Conservation (phyloP, 2,329 filamentous ascomycete species). For the Cladosporium phlei region DNA sequence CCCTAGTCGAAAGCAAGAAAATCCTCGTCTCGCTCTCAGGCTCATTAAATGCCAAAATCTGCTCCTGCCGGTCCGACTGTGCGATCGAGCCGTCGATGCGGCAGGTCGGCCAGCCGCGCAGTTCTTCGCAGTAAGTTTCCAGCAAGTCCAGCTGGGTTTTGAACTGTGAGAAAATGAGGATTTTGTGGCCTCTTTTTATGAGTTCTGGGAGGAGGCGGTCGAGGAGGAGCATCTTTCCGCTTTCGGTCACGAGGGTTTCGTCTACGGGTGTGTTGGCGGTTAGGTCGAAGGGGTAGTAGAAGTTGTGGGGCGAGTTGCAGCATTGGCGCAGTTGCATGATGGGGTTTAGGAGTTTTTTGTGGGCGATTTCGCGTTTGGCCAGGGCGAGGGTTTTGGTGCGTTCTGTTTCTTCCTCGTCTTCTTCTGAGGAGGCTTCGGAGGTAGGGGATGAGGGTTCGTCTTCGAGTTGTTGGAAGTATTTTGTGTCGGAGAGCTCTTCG, state of each 20-base stretch:
- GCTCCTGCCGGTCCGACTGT: conserved; percentile 53
- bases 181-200: conserved; percentile 73
- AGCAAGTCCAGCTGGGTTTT: conserved; percentile 89
- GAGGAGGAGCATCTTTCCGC: conserved; percentile 92
- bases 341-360: conserved; percentile 89
- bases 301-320: conserved; percentile 93
- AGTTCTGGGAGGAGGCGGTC: conserved; percentile 77
- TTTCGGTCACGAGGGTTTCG: conserved; percentile 76
- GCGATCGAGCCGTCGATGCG: conserved; percentile 86
- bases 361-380: conserved; percentile 80
- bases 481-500: conserved; percentile 70
- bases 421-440: conserved; percentile 37
- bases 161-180: conserved; percentile 95
- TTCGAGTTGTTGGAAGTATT: conserved; percentile 76
- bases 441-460: conserved; percentile 47
- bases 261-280: conserved; percentile 59
- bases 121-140: conserved; percentile 74
- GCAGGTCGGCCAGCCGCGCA: conserved; percentile 75
- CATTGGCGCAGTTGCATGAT: conserved; percentile 86
- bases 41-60: conserved; percentile 48
- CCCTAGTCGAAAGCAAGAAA: conserved; percentile 84
- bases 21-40: conserved; percentile 49
- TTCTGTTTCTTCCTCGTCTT: conserved; percentile 58
- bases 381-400: conserved; percentile 65
- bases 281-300: conserved; percentile 81